Percentiles rank a stretch among this genome's conserved stretches.
Evolutionary conservation across 495 filamentous ascomycete species (phyloP).

Genomic region (Neurospora sp.): DNA sequence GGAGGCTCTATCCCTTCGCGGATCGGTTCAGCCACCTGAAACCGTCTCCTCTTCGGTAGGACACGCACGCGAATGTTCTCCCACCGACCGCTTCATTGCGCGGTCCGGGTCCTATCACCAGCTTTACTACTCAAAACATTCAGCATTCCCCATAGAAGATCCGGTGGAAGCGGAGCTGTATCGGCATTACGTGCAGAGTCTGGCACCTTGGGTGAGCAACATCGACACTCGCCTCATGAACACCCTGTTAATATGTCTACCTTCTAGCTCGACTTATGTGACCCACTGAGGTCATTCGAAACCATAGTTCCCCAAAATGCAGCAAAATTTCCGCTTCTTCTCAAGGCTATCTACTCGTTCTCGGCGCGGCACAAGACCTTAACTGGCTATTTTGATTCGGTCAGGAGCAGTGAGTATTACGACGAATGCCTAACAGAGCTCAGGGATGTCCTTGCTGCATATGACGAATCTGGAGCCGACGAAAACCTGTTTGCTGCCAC

Average conservation of each 20-base stretch:
- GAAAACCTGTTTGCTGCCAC: conserved; percentile 51
- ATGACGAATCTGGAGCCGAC: conserved; percentile 44
- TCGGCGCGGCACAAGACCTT: conserved; percentile 46
- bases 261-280: conserved; percentile 47
- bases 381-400: conserved; percentile 33
- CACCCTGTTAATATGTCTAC: background rate
- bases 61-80: background rate
- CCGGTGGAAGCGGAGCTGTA: conserved; percentile 32
- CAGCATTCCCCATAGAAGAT: conserved; percentile 26
- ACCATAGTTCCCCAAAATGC: conserved; percentile 43
- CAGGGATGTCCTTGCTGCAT: conserved; percentile 35
- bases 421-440: conserved; percentile 41
- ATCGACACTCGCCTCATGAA: background rate
- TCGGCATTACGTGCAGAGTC: conserved; percentile 37
- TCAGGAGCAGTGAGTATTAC: conserved; percentile 39
- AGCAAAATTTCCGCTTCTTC: conserved; percentile 37
- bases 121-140: background rate
- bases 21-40: background rate
- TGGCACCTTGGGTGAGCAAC: conserved; percentile 38
- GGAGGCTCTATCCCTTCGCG: background rate
- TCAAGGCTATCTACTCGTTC: conserved; percentile 50
- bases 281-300: conserved; percentile 43
- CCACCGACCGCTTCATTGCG: conserved; percentile 11
- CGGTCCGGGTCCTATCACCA: background rate
- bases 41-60: background rate